Evolutionary conservation across 257 asterid species (phyloP).

Genomic region (Fraxinus anomala): DNA sequence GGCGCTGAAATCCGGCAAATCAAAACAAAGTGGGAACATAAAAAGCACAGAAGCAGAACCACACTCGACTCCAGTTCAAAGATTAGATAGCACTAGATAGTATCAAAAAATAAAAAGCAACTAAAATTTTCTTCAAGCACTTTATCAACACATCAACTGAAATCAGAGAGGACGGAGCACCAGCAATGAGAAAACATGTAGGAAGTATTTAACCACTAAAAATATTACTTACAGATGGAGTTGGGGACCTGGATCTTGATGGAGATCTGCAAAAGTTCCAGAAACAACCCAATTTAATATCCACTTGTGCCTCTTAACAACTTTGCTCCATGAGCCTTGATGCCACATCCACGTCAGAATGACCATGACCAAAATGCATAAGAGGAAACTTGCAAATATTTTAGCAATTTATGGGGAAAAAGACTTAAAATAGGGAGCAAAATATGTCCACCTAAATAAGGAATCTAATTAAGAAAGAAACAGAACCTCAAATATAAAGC

Average conservation of each 20-base stretch:
- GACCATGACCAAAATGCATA: constrained; percentile 58
- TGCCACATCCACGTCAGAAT: constrained; percentile 76
- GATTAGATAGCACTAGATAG: background rate
- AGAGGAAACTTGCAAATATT: constrained; percentile 47
- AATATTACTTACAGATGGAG: constrained; percentile 73
- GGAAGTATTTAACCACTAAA: background rate
- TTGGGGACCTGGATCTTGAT: constrained; percentile 91
- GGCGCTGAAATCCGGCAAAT: constrained; percentile 41
- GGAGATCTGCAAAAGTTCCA: constrained; percentile 99
- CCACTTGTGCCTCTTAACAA: constrained; percentile 78
- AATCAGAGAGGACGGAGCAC: background rate
- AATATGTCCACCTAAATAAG: constrained; percentile 35
- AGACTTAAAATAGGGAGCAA: background rate
- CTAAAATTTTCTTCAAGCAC: background rate
- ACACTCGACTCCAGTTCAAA: constrained; percentile 4
- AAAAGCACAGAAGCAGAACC: constrained; percentile 9
- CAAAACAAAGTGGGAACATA: constrained; percentile 25
- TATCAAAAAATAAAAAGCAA: background rate
- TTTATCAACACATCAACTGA: background rate
- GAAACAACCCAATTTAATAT: constrained; percentile 88
- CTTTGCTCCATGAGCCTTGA: constrained; percentile 86
- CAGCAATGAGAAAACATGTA: too few relatives aligned
- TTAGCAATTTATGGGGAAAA: constrained; percentile 36
- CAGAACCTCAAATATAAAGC: constrained; percentile 37
- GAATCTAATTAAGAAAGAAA: constrained; percentile 40